These are phyloP conservation scores for Talaromyces atroroseus DNA, from an alignment of 2,329 filamentous ascomycete genomes.

Conservation along the genomic window DNA sequence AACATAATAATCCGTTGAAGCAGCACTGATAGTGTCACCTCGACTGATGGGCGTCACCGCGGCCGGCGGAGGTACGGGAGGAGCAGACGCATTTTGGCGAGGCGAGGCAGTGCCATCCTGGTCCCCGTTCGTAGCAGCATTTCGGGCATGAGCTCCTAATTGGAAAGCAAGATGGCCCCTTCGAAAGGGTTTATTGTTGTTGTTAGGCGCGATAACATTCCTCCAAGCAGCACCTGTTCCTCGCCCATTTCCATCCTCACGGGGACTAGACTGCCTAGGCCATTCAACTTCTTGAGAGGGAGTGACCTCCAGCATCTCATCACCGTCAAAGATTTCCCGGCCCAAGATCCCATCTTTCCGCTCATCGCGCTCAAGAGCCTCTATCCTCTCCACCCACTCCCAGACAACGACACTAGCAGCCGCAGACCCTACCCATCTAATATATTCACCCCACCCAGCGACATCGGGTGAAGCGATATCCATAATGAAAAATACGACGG, in stretches of 20 bases:
- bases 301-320: constrained; percentile 76
- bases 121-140: constrained; percentile 7
- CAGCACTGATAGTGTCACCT: constrained; percentile 57
- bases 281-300: constrained; percentile 53
- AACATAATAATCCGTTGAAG: constrained; percentile 60
- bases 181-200: constrained; percentile 30
- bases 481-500: constrained; percentile 87
- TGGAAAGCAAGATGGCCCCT: constrained; percentile 29
- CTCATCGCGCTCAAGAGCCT: constrained; percentile 85
- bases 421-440: constrained; percentile 91
- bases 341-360: constrained; percentile 90
- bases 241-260: constrained; percentile 27
- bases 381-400: constrained; percentile 96
- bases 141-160: constrained; percentile 19
- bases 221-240: constrained; percentile 35
- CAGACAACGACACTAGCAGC: constrained; percentile 94
- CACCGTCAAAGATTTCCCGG: constrained; percentile 85
- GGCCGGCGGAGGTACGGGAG: constrained; percentile 42
- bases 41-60: constrained; percentile 54
- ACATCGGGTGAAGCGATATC: constrained; percentile 82
- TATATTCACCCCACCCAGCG: constrained; percentile 90
- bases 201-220: constrained; percentile 28
- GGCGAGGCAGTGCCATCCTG: constrained; percentile 14
- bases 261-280: constrained; percentile 33
- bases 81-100: constrained; percentile 16